Percentiles rank a stretch among this genome's conserved stretches.
phyloP scores from a whole-genome alignment of 1,139 yeast species.

The Debaryomyces udenii region DNA sequence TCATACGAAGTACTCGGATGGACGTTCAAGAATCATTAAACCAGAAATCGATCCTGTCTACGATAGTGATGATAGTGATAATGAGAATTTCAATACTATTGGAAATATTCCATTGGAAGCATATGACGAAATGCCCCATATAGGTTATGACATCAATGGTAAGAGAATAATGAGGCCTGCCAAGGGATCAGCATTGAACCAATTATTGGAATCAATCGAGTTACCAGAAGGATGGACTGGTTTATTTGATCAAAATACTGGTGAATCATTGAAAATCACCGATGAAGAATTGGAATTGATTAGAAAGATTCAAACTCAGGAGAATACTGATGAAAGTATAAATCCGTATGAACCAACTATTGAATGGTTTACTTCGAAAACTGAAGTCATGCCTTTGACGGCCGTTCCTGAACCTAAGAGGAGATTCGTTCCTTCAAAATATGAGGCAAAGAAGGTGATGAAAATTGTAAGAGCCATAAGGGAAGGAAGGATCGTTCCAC shows the following conservation, averaged over 20 bases:
- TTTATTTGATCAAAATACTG: conserved; percentile 85
- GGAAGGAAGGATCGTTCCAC: conserved; percentile 90
- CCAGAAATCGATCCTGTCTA: conserved; percentile 93
- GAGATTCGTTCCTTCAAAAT: conserved; percentile 93
- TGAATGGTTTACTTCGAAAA: conserved; percentile 90
- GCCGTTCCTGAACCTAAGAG: conserved; percentile 97
- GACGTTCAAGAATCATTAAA: conserved; percentile 69
- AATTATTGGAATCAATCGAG: conserved; percentile 84
- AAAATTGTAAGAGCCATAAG: conserved; percentile 94
- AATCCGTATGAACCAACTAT: conserved; percentile 93
- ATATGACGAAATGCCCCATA: conserved; percentile 95
- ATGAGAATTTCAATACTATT: conserved; percentile 81
- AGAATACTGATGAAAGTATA: conserved; percentile 75
- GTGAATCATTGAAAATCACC: conserved; percentile 82
- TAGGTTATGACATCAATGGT: conserved; percentile 96
- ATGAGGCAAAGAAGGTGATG: conserved; percentile 95
- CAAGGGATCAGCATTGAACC: conserved; percentile 91
- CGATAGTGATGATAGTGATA: conserved; percentile 91
- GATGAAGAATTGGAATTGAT: conserved; percentile 89
- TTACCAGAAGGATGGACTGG: conserved; percentile 99
- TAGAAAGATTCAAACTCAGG: conserved; percentile 81
- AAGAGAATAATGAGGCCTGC: conserved; percentile 99
- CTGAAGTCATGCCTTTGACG: conserved; percentile 88
- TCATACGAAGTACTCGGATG: conserved; percentile 72
- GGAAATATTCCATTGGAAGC: conserved; percentile 93